phyloP scores from a whole-genome alignment of 345 rosid species.

The Stellera chamaejasme region DNA sequence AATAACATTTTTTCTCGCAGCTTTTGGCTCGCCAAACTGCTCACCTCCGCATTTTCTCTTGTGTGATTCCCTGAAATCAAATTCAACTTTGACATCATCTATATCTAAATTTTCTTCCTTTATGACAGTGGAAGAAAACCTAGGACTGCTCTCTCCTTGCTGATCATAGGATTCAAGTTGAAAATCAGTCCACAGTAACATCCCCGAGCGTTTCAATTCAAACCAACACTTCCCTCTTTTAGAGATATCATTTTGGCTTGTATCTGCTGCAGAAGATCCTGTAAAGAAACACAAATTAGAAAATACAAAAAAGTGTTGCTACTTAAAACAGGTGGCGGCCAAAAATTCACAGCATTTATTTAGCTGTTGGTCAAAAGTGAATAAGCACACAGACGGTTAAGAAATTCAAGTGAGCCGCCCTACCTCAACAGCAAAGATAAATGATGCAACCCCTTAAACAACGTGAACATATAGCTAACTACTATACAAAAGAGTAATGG shows the following conservation, averaged over 20 bases:
- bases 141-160: constrained; percentile 16
- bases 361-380: not conserved
- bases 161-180: constrained; percentile 14
- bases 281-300: constrained; percentile 3
- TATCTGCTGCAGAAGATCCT: constrained; percentile 15
- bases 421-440: not conserved
- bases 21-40: constrained; percentile 19
- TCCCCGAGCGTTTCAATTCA: constrained; percentile 28
- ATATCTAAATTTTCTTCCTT: constrained; percentile 24
- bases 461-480: too few species aligned
- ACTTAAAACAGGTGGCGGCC: not conserved
- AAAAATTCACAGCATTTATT: too few species aligned
- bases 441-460: not conserved
- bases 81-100: constrained; percentile 16
- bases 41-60: constrained; percentile 31
- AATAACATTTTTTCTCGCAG: constrained; percentile 13
- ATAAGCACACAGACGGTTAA: not conserved
- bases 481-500: too few species aligned
- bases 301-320: not conserved
- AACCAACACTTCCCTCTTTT: constrained; percentile 32
- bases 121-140: constrained; percentile 18
- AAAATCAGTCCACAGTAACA: constrained; percentile 36
- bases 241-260: constrained; percentile 20
- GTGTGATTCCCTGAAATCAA: constrained; percentile 18
- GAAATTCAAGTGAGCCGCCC: not conserved